Evolutionary conservation across 106 monocot genomes (phyloP).

Genomic region (Dendrobium officinale): DNA sequence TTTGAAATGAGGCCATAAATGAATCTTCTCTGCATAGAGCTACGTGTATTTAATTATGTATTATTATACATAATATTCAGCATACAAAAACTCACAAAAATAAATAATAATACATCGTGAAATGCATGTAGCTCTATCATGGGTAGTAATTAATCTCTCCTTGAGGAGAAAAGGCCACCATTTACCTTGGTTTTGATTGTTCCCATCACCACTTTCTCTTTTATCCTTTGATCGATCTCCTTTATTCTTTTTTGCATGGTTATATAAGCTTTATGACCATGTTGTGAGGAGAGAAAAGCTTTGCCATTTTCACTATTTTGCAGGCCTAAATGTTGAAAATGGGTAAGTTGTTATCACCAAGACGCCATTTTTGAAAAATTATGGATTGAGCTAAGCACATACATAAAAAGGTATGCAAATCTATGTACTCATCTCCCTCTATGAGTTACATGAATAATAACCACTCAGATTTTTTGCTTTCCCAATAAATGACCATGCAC

Average conservation of each 20-base stretch:
- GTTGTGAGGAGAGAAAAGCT: background rate
- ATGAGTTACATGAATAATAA: no score
- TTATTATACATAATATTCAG: no score
- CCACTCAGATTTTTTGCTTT: no score
- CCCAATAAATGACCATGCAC: no score
- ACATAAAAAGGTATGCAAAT: no score
- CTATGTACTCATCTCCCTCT: no score
- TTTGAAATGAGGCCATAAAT: background rate
- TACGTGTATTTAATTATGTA: background rate
- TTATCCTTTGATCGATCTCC: background rate
- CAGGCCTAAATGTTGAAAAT: background rate
- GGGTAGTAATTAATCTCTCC: background rate
- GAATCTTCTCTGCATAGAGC: background rate
- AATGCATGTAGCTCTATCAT: background rate
- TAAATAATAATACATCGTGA: background rate
- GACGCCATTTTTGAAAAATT: no score
- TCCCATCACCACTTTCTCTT: background rate
- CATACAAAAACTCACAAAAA: background rate
- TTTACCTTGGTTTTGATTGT: no score
- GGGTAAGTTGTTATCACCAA: no score
- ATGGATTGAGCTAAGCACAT: no score
- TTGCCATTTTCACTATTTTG: background rate
- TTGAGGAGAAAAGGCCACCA: background rate
- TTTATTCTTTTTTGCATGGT: slow-evolving; percentile 2
- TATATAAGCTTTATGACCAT: background rate